Evolutionary conservation across 2,329 filamentous ascomycete species (phyloP).

Genomic region (Aspergillus bombycis): DNA sequence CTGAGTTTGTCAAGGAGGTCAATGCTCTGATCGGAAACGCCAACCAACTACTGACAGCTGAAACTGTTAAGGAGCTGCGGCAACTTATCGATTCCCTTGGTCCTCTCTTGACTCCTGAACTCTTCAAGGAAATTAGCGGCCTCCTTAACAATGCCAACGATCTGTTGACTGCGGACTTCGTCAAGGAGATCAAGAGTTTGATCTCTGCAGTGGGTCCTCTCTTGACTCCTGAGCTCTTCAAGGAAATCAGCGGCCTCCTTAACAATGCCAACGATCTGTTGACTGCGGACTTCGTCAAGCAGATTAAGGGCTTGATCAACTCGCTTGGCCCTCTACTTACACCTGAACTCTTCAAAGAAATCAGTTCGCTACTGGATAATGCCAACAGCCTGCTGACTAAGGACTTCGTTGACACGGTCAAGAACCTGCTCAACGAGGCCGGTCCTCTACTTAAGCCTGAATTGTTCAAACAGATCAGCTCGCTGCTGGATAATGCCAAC

Average conservation of each 20-base stretch:
- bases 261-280: conserved; percentile 34
- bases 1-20: conserved; percentile 32
- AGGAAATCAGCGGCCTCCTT: conserved; percentile 23
- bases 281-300: conserved; percentile 34
- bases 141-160: conserved; percentile 30
- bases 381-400: conserved; percentile 36
- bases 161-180: conserved; percentile 34
- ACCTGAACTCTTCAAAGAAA: conserved; percentile 28
- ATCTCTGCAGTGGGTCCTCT: conserved; percentile 22
- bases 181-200: conserved; percentile 29
- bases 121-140: conserved; percentile 24
- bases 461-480: conserved; percentile 25
- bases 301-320: conserved; percentile 27
- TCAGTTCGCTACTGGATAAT: conserved; percentile 28
- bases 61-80: conserved; percentile 32
- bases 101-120: conserved; percentile 29
- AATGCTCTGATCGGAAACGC: conserved; percentile 35
- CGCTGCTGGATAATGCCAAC: conserved; percentile 27
- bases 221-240: conserved; percentile 24
- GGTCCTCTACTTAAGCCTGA: conserved; percentile 27
- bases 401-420: conserved; percentile 30
- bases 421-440: conserved; percentile 26
- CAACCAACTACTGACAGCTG: conserved; percentile 29
- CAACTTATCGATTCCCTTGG: conserved; percentile 30
- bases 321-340: conserved; percentile 28